phyloP scores from a whole-genome alignment of 441 rosid species.

The Corymbia calophylla region DNA sequence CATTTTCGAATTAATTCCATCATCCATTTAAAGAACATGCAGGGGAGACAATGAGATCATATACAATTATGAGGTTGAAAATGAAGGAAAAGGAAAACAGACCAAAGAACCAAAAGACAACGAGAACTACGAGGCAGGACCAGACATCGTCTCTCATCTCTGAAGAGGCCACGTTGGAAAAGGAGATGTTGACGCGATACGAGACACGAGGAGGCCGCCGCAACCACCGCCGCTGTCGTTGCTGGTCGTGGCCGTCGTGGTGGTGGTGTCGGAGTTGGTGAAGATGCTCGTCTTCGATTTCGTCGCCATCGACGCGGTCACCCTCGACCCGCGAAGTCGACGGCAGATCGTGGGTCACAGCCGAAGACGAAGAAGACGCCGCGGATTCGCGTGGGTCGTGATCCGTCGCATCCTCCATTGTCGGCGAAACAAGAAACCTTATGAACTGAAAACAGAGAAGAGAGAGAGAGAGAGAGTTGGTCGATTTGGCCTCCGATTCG shows the following conservation, averaged over 20 bases:
- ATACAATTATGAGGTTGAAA: not conserved
- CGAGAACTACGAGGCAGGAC: constrained; percentile 24
- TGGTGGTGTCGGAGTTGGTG: not conserved
- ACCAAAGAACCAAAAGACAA: constrained; percentile 50
- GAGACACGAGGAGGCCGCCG: constrained; percentile 5
- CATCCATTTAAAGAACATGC: not conserved
- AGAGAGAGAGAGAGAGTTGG: not conserved
- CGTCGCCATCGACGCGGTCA: not conserved
- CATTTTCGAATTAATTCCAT: not conserved
- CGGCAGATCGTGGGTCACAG: not conserved
- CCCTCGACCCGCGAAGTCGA: constrained; percentile 18
- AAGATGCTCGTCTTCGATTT: not conserved
- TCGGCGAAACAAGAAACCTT: not conserved
- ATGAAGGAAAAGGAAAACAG: not conserved
- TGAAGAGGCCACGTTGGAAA: constrained; percentile 3
- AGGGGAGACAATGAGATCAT: not conserved
- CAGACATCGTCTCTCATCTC: constrained; percentile 30
- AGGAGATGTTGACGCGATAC: constrained; percentile 17
- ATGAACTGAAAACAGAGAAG: not conserved
- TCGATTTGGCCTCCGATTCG: not conserved
- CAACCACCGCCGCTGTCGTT: not conserved
- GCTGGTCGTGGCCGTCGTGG: not conserved
- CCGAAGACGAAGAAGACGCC: constrained; percentile 1
- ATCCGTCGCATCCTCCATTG: constrained; percentile 8
- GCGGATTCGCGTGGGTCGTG: not conserved